These are phyloP conservation scores for Picochlorum sp. DNA, from an alignment of 139 green algal genomes.

Conservation along the genomic window DNA sequence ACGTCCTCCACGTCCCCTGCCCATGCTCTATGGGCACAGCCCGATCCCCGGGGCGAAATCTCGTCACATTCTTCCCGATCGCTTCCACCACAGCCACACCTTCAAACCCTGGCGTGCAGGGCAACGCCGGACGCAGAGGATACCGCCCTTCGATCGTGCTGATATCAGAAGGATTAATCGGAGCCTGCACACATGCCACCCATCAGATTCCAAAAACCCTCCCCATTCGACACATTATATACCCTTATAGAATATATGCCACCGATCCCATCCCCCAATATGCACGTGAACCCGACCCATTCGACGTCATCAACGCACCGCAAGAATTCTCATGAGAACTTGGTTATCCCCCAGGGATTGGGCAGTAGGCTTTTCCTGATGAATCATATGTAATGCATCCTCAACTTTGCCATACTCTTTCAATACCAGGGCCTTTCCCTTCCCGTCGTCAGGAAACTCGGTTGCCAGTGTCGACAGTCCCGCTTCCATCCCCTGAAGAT, in stretches of 20 bases:
- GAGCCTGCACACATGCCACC: constrained; percentile 31
- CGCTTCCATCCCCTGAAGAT: too few relatives aligned
- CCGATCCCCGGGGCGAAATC: constrained; percentile 51
- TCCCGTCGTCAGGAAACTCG: background rate
- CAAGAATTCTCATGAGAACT: constrained; percentile 24
- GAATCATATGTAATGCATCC: constrained; percentile 3
- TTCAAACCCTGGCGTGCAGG: constrained; percentile 62
- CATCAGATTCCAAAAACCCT: too few relatives aligned
- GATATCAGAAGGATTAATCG: constrained; percentile 76
- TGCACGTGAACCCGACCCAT: too few relatives aligned
- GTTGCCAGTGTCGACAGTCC: background rate
- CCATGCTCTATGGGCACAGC: constrained; percentile 57
- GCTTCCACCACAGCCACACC: constrained; percentile 57
- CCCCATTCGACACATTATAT: too few relatives aligned
- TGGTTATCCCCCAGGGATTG: constrained; percentile 12
- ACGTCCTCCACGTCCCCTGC: constrained; percentile 67
- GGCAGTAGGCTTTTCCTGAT: background rate
- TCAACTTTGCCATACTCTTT: constrained; percentile 2
- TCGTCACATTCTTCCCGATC: constrained; percentile 38
- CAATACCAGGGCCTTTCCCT: background rate
- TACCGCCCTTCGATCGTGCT: constrained; percentile 79
- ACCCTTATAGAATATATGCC: too few relatives aligned
- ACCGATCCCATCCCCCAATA: too few relatives aligned
- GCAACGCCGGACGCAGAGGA: constrained; percentile 45
- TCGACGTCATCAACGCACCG: background rate